A percentile compares a stretch with the other conserved stretches of the same genome.
These are phyloP conservation scores for Chionographis japonica DNA, from an alignment of 106 monocot genomes.

Conservation along the genomic window DNA sequence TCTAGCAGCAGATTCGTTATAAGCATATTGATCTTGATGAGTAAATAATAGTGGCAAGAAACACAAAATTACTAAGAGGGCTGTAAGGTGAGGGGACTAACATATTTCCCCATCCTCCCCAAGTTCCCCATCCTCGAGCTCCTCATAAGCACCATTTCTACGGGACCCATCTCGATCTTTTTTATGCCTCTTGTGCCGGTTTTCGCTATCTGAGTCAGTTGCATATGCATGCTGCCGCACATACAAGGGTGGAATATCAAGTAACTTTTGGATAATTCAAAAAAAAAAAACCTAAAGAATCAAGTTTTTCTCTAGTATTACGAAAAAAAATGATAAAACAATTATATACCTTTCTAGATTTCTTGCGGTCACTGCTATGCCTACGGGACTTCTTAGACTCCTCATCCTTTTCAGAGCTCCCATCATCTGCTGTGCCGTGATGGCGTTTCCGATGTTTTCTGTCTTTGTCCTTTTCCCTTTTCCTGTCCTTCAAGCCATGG, in stretches of 20 bases:
- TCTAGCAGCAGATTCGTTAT: too few species aligned
- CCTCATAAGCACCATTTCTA: conserved; percentile 68
- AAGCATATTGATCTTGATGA: too few species aligned
- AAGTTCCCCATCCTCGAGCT: conserved; percentile 97
- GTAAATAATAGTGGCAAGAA: neutral
- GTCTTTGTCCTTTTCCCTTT: conserved; percentile 82
- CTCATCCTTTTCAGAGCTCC: conserved; percentile 84
- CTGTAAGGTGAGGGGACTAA: conserved; percentile 24
- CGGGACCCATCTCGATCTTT: conserved; percentile 75
- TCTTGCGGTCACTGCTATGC: conserved; percentile 76
- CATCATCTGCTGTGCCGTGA: conserved; percentile 64
- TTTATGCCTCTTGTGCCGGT: conserved; percentile 70
- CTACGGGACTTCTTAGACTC: conserved; percentile 76
- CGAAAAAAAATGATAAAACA: neutral
- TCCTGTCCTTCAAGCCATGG: conserved; percentile 60
- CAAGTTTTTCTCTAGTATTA: neutral
- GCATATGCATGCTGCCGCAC: conserved; percentile 64
- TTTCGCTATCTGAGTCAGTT: conserved; percentile 75
- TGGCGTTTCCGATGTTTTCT: conserved; percentile 86
- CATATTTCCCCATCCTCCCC: conserved; percentile 96
- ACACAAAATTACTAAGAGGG: neutral
- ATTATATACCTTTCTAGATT: conserved; percentile 74
- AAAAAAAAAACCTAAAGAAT: neutral
- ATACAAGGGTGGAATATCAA: neutral
- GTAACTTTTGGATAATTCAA: neutral